These are phyloP conservation scores for Colletotrichum shisoi DNA, from an alignment of 2,329 filamentous ascomycete species.

Conservation along the genomic window DNA sequence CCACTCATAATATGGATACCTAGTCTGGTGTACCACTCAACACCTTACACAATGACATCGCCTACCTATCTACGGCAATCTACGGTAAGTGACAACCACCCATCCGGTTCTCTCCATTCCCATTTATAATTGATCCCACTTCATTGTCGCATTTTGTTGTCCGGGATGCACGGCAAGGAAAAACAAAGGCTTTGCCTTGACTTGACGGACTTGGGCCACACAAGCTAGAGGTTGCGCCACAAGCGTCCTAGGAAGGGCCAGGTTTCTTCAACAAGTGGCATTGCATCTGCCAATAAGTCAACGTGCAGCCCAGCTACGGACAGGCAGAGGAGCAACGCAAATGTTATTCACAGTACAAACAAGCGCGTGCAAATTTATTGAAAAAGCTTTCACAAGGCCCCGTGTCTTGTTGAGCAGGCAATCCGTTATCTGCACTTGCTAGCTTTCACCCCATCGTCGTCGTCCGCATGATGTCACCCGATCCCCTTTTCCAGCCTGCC, in stretches of 20 bases:
- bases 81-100: neutral
- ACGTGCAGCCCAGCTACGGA: neutral
- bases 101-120: neutral
- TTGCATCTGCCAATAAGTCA: neutral
- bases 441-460: neutral
- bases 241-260: neutral
- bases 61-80: neutral
- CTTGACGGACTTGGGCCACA: slow-evolving; percentile 4
- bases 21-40: neutral
- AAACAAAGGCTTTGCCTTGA: neutral
- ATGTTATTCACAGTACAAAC: too few relatives aligned
- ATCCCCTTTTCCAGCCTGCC: neutral
- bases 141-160: too few relatives aligned
- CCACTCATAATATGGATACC: neutral
- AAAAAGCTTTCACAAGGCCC: neutral
- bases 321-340: neutral
- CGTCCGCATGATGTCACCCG: slow-evolving; percentile 18
- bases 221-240: neutral
- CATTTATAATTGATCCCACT: slow-evolving; percentile 1
- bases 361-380: neutral
- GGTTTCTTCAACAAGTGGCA: neutral
- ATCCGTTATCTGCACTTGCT: neutral
- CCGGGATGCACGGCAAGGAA: neutral
- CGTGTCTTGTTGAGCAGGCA: neutral
- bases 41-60: neutral